phyloP scores from a whole-genome alignment of 2,329 filamentous ascomycete genomes.

The Neonectria punicea region DNA sequence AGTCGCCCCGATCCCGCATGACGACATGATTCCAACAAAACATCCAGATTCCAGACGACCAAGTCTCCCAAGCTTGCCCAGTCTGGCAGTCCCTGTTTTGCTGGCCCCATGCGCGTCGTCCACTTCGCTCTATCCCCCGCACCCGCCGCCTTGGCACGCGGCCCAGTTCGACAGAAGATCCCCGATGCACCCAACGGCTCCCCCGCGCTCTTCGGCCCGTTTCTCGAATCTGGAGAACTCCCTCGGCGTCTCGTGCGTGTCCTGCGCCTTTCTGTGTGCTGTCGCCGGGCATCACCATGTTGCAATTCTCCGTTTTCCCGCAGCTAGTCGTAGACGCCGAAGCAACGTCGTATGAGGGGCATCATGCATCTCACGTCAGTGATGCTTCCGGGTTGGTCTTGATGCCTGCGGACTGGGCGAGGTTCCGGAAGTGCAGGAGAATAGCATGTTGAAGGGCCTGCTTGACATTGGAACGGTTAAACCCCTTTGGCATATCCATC shows the following conservation, averaged over 20 bases:
- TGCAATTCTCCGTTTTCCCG: constrained; percentile 18
- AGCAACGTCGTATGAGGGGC: constrained; percentile 28
- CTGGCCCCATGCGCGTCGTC: background rate
- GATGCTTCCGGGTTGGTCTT: constrained; percentile 4
- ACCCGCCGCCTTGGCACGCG: constrained; percentile 18
- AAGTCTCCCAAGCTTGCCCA: background rate
- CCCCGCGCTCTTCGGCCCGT: constrained; percentile 40
- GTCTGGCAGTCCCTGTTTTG: constrained; percentile 15
- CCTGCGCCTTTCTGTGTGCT: background rate
- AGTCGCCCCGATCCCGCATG: background rate
- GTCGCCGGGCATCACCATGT: constrained; percentile 20
- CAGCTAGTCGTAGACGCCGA: background rate
- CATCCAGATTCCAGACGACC: background rate
- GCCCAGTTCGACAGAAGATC: constrained; percentile 10
- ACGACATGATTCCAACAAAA: constrained; percentile 4
- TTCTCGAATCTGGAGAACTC: constrained; percentile 22
- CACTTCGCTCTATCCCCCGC: constrained; percentile 15
- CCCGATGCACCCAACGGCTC: constrained; percentile 18
- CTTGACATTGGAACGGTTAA: constrained; percentile 23
- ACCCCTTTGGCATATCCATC: constrained; percentile 8
- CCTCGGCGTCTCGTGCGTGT: constrained; percentile 7
- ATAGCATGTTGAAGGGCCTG: constrained; percentile 3
- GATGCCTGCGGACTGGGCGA: too few species aligned
- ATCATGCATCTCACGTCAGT: constrained; percentile 3
- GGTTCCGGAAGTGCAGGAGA: background rate